Evolutionary conservation across 2,329 filamentous ascomycete genomes (phyloP), one percentile per base, ranked within the genome.

Genomic region (Neodidymelliopsis sp.): DNA sequence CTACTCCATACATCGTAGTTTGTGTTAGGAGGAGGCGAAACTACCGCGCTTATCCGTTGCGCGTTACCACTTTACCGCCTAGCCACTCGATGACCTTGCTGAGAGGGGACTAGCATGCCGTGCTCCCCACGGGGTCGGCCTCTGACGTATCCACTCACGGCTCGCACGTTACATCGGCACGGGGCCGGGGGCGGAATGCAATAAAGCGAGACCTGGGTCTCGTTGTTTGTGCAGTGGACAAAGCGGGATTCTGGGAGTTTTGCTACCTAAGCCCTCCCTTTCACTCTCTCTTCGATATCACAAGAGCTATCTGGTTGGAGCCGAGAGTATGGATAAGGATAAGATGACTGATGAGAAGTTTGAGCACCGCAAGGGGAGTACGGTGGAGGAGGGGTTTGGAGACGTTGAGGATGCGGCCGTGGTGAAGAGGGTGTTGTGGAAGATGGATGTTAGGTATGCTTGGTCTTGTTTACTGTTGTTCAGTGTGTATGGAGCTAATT

Each of bases 371-470:
- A 58, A 53, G 36, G 51, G 37, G 16, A 53, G 50, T 12, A 35
- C 37, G 20, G 54, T 59, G 20, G 64, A 66, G 13, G 57, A 57
- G 38, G 60, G 49, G 13, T 29, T 52, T 22, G 36, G 34, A 13
- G 48, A 38, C 4, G 49, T 55, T n/a, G n/a, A n/a, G 4, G 53
- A 57, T 28, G 42, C 15, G 19, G 37, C 49, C 16, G 28, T 61
- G 33, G 56, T 53, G 12, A 51, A 60, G 27, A 74, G 65, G 35
- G 65, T 84, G 19, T 65, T 85, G 13, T 76, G 76, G 61, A 84
- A 84, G 67, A 74, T 82, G 53, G 81, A 84, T 67, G 72, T 77
- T 16, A 76, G 79, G 81, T 69, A 53, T 40, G 57, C 41, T 37
- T 13, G 22, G 13, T 15, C n/a, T 16, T 47, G n/a, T 36, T 58